Conservation (phyloP, 495 filamentous ascomycete species). For the Bathelium albidoporum region DNA sequence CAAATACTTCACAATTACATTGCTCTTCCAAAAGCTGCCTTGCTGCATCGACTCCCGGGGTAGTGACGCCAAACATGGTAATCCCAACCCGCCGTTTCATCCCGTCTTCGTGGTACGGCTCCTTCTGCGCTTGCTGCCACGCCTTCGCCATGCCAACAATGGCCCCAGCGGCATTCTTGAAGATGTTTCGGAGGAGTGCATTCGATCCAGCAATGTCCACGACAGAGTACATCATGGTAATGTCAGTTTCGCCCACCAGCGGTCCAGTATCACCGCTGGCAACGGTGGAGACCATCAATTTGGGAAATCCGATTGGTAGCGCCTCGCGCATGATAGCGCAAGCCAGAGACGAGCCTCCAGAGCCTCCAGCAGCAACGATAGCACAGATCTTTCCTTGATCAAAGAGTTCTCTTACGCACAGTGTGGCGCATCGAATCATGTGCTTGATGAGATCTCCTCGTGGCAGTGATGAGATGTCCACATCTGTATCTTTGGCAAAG, state of each 20-base stretch:
- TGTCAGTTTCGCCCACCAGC: constrained; percentile 54
- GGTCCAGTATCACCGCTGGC: constrained; percentile 49
- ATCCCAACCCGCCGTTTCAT: constrained; percentile 44
- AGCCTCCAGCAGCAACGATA: constrained; percentile 47
- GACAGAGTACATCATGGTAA: constrained; percentile 58
- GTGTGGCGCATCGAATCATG: constrained; percentile 37
- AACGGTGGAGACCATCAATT: constrained; percentile 59
- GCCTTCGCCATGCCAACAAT: constrained; percentile 45
- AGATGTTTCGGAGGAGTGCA: constrained; percentile 41
- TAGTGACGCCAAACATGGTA: constrained; percentile 70
- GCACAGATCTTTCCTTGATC: constrained; percentile 37
- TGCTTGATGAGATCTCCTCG: constrained; percentile 41
- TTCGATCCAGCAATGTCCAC: constrained; percentile 62
- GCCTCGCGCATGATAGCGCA: constrained; percentile 47
- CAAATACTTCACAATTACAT: constrained; percentile 44
- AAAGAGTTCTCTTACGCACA: constrained; percentile 29
- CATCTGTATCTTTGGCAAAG: background rate
- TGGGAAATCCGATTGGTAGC: constrained; percentile 54
- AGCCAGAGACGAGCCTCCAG: constrained; percentile 46
- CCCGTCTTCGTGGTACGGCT: background rate
- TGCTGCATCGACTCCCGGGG: constrained; percentile 44
- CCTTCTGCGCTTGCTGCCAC: constrained; percentile 26
- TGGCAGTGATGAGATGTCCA: constrained; percentile 24
- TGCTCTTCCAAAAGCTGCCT: constrained; percentile 35
- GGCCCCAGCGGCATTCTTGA: constrained; percentile 51